Conservation (phyloP, 441 rosid genomes). For the Corymbia citriodora region DNA sequence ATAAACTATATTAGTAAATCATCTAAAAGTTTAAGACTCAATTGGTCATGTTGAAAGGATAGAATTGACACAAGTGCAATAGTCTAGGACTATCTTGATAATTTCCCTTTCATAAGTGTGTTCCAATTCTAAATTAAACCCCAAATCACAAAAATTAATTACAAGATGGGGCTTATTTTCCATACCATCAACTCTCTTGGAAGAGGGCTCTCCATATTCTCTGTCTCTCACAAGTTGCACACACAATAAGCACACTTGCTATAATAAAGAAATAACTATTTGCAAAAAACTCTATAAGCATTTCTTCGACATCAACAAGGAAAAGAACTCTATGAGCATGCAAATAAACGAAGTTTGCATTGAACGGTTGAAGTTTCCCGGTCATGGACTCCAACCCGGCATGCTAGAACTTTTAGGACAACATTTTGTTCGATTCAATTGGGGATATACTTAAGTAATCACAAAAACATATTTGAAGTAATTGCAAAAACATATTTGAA, state of each 20-base stretch:
- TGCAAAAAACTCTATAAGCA: neutral
- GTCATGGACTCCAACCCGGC: neutral
- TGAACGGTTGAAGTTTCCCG: neutral
- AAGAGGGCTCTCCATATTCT: neutral
- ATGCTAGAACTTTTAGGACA: neutral
- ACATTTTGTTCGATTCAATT: rapidly evolving
- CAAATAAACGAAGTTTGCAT: neutral
- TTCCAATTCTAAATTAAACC: neutral
- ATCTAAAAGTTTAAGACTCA: rapidly evolving
- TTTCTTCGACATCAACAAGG: neutral
- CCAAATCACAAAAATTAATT: neutral
- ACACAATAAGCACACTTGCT: neutral
- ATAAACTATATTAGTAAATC: rapidly evolving
- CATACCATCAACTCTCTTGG: neutral
- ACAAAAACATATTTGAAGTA: too few relatives aligned
- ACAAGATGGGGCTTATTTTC: neutral
- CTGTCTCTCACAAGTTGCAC: neutral
- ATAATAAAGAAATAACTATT: neutral
- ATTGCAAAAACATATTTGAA: too few relatives aligned
- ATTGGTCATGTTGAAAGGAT: rapidly evolving
- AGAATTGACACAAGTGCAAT: too few relatives aligned
- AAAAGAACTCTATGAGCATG: neutral
- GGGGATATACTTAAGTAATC: too few relatives aligned
- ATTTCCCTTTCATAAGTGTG: neutral
- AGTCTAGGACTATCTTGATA: rapidly evolving